Conservation (phyloP, 352 stramenopile genomes). For the Plasmopara halstedii region DNA sequence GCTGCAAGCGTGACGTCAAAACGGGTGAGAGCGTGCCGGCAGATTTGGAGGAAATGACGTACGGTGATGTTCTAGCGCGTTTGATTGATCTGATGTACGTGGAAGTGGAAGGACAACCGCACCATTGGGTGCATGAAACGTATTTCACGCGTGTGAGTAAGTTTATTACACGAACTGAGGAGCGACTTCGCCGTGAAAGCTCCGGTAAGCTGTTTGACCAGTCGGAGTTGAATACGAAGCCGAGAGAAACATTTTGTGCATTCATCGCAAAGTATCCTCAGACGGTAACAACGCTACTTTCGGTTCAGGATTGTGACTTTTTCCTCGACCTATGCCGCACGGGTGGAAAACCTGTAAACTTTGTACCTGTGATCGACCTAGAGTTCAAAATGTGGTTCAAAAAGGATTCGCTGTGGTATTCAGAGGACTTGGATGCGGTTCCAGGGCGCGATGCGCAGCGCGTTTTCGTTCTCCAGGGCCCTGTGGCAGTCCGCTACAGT, state of each 20-base stretch:
- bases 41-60: conserved; percentile 84
- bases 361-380: conserved; percentile 73
- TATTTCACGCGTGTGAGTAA: conserved; percentile 62
- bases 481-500: conserved; percentile 75
- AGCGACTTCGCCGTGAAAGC: conserved; percentile 48
- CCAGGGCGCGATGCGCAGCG: conserved; percentile 67
- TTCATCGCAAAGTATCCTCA: conserved; percentile 57
- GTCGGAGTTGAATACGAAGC: conserved; percentile 32
- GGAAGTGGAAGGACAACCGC: conserved; percentile 31
- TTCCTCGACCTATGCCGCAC: conserved; percentile 78
- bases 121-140: conserved; percentile 71
- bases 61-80: conserved; percentile 61
- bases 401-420: conserved; percentile 89
- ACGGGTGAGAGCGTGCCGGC: conserved; percentile 28
- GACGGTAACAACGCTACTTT: conserved; percentile 46
- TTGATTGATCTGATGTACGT: conserved; percentile 81
- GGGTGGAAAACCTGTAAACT: conserved; percentile 83
- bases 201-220: conserved; percentile 32
- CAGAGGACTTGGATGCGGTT: conserved; percentile 79
- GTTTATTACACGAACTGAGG: conserved; percentile 61
- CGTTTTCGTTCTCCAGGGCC: conserved; percentile 79
- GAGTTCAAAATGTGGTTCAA: conserved; percentile 86
- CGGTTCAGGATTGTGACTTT: conserved; percentile 67
- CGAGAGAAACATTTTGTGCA: conserved; percentile 26
- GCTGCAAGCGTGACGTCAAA: conserved; percentile 35